A percentile compares a stretch with the other conserved stretches of the same genome.
These are phyloP conservation scores for Diospyros kaki DNA, from an alignment of 148 eudicot species.

Conservation along the genomic window DNA sequence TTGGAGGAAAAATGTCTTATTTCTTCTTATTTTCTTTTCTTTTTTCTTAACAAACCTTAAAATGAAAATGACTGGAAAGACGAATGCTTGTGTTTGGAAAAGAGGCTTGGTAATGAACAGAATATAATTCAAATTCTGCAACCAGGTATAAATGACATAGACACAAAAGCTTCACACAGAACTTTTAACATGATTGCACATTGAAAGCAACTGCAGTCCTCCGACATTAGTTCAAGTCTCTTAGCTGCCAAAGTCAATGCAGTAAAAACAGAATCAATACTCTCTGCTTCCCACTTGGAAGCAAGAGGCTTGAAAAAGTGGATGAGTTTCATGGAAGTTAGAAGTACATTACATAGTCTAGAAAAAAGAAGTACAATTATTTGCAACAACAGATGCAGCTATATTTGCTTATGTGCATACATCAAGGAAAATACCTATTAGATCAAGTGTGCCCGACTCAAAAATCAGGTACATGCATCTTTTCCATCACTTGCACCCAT, in stretches of 20 bases:
- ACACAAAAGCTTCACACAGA: neutral
- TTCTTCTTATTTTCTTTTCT: too few species aligned
- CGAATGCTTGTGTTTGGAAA: neutral
- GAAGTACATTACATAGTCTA: too few species aligned
- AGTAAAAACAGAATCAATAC: neutral
- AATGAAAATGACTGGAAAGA: neutral
- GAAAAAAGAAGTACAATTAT: too few species aligned
- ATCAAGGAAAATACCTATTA: too few species aligned
- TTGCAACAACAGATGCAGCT: too few species aligned
- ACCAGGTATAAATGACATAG: constrained; percentile 3
- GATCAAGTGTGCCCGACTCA: too few species aligned
- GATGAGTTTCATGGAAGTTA: neutral
- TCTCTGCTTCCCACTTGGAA: neutral
- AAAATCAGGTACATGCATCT: too few species aligned
- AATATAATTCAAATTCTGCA: neutral
- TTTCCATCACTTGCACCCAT: too few species aligned
- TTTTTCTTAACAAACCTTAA: neutral
- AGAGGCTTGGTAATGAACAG: neutral
- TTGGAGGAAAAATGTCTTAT: too few species aligned
- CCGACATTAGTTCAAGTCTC: neutral
- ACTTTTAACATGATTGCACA: neutral
- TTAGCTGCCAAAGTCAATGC: neutral
- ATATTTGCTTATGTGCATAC: too few species aligned
- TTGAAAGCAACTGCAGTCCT: constrained; percentile 5
- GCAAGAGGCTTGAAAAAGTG: neutral